Conservation (phyloP, 192 early-diverging fungal genomes). For the Entomortierella lignicola region DNA sequence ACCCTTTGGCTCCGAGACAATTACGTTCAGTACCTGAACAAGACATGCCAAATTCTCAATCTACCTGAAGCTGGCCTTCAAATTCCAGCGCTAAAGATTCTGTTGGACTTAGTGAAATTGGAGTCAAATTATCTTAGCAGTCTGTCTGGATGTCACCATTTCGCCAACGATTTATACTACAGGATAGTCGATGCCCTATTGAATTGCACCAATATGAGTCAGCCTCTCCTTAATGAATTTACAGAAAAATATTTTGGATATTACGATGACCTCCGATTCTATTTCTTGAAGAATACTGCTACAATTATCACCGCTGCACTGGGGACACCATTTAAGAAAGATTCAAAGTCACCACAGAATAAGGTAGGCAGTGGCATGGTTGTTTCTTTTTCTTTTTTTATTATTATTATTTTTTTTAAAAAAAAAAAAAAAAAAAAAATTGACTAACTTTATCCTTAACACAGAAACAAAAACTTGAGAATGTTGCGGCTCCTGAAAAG, state of each 20-base stretch:
- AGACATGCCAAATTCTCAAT: constrained; percentile 62
- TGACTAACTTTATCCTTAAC: too few species aligned
- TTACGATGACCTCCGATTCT: constrained; percentile 89
- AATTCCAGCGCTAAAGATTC: constrained; percentile 75
- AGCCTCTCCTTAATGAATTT: constrained; percentile 71
- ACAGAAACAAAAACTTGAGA: constrained; percentile 51
- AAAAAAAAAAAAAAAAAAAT: too few species aligned
- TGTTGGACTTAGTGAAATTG: constrained; percentile 76
- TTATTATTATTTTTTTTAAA: too few species aligned
- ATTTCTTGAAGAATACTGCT: constrained; percentile 79
- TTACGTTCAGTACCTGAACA: constrained; percentile 73
- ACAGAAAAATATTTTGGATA: constrained; percentile 77
- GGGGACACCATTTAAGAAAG: constrained; percentile 27
- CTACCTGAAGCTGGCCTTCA: constrained; percentile 80
- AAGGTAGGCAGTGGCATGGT: constrained; percentile 6
- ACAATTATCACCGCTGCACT: constrained; percentile 51
- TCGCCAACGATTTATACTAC: constrained; percentile 77
- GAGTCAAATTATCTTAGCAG: constrained; percentile 63
- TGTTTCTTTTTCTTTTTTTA: background rate
- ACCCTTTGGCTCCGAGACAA: constrained; percentile 82
- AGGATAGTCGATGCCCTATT: constrained; percentile 68
- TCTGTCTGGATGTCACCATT: constrained; percentile 61
- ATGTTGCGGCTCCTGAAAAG: constrained; percentile 33
- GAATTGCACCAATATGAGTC: constrained; percentile 64
- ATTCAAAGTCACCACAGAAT: constrained; percentile 10